Evolutionary conservation across 768 basidiomycete species (phyloP).

Genomic region (Daedaleopsis sinensis): DNA sequence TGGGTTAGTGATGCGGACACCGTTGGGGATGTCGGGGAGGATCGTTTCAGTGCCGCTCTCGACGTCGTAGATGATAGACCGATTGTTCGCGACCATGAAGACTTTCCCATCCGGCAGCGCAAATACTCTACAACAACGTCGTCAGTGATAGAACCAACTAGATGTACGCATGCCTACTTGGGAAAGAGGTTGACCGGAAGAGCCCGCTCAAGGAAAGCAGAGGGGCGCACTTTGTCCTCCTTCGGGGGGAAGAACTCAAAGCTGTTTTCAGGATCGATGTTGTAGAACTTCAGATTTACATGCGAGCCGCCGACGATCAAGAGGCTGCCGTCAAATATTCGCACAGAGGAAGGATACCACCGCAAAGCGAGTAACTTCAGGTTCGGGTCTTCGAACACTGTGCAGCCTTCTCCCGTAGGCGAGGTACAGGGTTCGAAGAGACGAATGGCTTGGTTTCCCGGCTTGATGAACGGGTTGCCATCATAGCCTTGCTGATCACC

Average conservation of each 20-base stretch:
- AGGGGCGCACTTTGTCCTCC: constrained; percentile 34
- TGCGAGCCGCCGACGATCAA: constrained; percentile 83
- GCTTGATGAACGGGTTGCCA: constrained; percentile 66
- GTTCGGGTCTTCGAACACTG: constrained; percentile 66
- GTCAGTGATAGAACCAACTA: not conserved
- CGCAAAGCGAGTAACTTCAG: constrained; percentile 75
- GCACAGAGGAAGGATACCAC: constrained; percentile 78
- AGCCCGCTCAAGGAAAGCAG: constrained; percentile 31
- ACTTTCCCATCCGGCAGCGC: constrained; percentile 67
- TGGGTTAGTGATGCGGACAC: constrained; percentile 82
- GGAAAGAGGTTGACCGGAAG: constrained; percentile 36
- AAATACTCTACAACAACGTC: constrained; percentile 65
- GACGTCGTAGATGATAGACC: constrained; percentile 84
- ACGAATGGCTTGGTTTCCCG: constrained; percentile 77
- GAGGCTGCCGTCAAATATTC: constrained; percentile 75
- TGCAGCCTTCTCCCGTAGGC: constrained; percentile 52
- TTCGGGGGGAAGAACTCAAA: constrained; percentile 86
- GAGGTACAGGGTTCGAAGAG: constrained; percentile 69
- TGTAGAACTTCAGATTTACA: constrained; percentile 86
- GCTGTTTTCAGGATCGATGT: constrained; percentile 76
- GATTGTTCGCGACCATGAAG: constrained; percentile 77
- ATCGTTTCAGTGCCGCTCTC: constrained; percentile 56
- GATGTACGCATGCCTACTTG: constrained; percentile 41
- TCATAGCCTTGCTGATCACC: constrained; percentile 76
- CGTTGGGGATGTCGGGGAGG: constrained; percentile 73